Evolutionary conservation across 2,329 filamentous ascomycete genomes (phyloP).

Genomic region (Exophiala xenobiotica): DNA sequence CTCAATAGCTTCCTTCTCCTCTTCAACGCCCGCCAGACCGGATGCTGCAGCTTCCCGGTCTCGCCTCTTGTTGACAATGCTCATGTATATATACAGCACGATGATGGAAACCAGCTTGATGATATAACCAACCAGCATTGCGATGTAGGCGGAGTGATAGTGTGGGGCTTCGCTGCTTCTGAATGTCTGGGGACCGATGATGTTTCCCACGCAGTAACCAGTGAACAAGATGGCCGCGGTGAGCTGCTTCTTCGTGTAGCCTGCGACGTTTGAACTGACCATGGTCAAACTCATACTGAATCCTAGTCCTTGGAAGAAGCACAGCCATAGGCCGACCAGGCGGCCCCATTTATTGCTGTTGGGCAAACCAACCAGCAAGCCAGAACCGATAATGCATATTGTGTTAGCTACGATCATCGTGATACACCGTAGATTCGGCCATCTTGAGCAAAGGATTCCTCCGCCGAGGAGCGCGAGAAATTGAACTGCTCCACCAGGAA

Average conservation of each 20-base stretch:
- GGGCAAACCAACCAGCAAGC: conserved; percentile 53
- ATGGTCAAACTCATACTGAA: conserved; percentile 57
- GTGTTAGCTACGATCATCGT: conserved; percentile 58
- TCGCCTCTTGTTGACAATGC: conserved; percentile 52
- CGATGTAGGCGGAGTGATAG: conserved; percentile 52
- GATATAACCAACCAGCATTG: conserved; percentile 56
- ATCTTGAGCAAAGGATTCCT: conserved; percentile 54
- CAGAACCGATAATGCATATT: conserved; percentile 56
- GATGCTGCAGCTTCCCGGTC: conserved; percentile 47
- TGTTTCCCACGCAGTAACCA: conserved; percentile 56
- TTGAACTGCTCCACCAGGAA: conserved; percentile 59
- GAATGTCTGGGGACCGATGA: conserved; percentile 57
- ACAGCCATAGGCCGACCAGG: conserved; percentile 58
- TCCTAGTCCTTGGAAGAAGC: conserved; percentile 54
- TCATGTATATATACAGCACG: conserved; percentile 58
- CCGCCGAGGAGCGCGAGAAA: conserved; percentile 54
- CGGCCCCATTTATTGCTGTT: conserved; percentile 56
- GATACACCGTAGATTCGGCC: conserved; percentile 49
- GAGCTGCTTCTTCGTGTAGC: conserved; percentile 57
- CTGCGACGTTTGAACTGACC: conserved; percentile 54
- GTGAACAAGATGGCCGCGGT: conserved; percentile 55
- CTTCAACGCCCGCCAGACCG: conserved; percentile 37
- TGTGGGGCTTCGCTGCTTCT: conserved; percentile 49
- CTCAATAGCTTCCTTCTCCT: conserved; percentile 50
- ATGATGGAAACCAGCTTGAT: conserved; percentile 53